A percentile compares a stretch with the other conserved stretches of the same genome.
Evolutionary conservation across 2,329 filamentous ascomycete genomes (phyloP).

Genomic region (Coniochaeta hoffmannii): DNA sequence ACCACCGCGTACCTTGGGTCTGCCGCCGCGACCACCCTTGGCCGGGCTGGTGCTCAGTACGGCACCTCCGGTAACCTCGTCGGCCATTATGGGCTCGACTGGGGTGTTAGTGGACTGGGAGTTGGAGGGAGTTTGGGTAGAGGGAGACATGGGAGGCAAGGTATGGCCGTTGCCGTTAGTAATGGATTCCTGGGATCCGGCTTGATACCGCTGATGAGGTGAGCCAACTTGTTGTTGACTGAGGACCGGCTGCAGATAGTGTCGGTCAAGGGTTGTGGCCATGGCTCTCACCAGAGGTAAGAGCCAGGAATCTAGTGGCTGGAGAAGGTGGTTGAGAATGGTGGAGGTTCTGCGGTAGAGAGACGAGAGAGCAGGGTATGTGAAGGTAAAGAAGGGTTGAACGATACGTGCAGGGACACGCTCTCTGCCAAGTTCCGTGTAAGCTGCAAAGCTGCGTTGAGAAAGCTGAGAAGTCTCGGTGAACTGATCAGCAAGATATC

Average conservation of each 20-base stretch:
- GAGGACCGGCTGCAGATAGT: neutral
- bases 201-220: neutral
- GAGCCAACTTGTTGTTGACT: neutral
- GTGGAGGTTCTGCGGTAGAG: neutral
- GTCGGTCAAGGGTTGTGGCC: neutral
- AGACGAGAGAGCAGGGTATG: neutral
- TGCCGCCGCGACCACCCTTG: constrained; percentile 15
- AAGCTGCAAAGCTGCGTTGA: neutral
- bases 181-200: neutral
- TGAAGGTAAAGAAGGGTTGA: neutral
- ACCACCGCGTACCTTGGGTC: constrained; percentile 10
- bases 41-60: constrained; percentile 13
- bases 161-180: constrained; percentile 15
- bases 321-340: neutral
- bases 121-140: neutral
- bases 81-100: constrained; percentile 2
- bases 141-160: neutral
- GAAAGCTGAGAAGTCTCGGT: neutral
- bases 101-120: neutral
- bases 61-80: constrained; percentile 7
- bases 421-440: neutral
- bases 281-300: constrained; percentile 2
- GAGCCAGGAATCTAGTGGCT: neutral
- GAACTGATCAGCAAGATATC: neutral
- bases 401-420: neutral